A percentile compares a stretch with the other conserved stretches of the same genome.
Conservation (phyloP, 169 alveolate genomes). For the Plasmodium gonderi region DNA sequence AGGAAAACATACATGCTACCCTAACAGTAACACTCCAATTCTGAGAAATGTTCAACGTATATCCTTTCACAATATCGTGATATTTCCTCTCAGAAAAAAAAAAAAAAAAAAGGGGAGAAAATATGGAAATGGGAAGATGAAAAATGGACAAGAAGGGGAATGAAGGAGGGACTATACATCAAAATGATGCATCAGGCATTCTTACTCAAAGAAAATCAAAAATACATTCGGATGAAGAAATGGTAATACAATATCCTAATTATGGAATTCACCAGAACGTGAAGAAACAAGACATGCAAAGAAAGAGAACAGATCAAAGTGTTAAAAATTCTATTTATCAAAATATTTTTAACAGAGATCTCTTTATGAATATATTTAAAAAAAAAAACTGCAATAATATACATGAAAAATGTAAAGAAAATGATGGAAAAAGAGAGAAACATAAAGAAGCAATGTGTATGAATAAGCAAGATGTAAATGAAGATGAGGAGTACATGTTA, state of each 20-base stretch:
- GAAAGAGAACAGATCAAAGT: constrained; percentile 14
- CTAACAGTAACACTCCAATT: not conserved
- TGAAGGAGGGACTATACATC: not conserved
- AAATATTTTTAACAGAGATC: constrained; percentile 41
- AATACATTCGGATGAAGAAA: not conserved
- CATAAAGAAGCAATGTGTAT: not conserved
- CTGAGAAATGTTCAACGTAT: not conserved
- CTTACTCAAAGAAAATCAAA: too few relatives aligned
- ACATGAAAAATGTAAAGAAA: not conserved
- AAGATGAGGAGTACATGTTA: constrained; percentile 59
- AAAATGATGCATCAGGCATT: not conserved
- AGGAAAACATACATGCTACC: not conserved
- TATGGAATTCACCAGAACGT: not conserved
- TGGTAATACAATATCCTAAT: not conserved
- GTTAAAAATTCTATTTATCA: constrained; percentile 30
- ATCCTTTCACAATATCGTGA: not conserved
- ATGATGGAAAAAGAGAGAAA: not conserved
- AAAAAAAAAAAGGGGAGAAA: not conserved
- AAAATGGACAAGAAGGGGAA: too few relatives aligned
- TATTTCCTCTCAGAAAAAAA: not conserved
- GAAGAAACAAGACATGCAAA: not conserved
- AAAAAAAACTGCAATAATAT: not conserved
- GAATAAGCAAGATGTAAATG: not conserved
- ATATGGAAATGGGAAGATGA: not conserved
- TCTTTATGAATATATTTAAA: constrained; percentile 18